Conservation (phyloP, 768 basidiomycete species). For the Xanthoconium purpureum region DNA sequence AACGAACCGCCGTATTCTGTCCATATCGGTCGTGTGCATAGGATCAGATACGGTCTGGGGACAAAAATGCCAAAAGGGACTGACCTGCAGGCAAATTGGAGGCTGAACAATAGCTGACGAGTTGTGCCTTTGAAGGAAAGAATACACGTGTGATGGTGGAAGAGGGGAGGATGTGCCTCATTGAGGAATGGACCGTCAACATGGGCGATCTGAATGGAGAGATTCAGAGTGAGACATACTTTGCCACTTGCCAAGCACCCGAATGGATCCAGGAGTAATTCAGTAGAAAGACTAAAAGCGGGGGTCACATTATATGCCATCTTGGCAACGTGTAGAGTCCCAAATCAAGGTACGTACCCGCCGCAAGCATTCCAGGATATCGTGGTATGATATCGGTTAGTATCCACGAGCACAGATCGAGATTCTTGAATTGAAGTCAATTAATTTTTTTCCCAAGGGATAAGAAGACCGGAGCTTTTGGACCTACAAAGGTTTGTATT, state of each 20-base stretch:
- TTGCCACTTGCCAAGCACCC: constrained; percentile 62
- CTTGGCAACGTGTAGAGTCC: not conserved
- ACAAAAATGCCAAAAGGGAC: not conserved
- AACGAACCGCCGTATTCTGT: constrained; percentile 70
- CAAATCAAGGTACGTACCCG: constrained; percentile 41
- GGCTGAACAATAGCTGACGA: constrained; percentile 53
- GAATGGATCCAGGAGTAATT: constrained; percentile 76
- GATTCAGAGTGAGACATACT: constrained; percentile 39
- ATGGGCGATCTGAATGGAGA: constrained; percentile 4
- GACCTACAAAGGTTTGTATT: constrained; percentile 54
- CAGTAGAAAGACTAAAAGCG: constrained; percentile 55
- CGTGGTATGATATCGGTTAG: constrained; percentile 63
- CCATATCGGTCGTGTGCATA: not conserved
- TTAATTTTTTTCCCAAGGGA: not conserved
- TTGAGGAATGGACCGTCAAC: constrained; percentile 4
- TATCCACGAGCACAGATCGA: constrained; percentile 63
- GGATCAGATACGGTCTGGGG: constrained; percentile 2
- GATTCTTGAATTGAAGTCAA: constrained; percentile 37
- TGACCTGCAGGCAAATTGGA: constrained; percentile 51
- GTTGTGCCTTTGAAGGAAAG: constrained; percentile 57
- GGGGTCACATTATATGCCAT: not conserved
- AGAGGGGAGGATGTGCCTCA: constrained; percentile 60
- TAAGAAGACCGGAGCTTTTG: not conserved
- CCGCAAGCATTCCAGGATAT: constrained; percentile 75
- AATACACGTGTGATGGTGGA: constrained; percentile 59